Conservation (phyloP, 495 filamentous ascomycete genomes). For the Halenospora varia region DNA sequence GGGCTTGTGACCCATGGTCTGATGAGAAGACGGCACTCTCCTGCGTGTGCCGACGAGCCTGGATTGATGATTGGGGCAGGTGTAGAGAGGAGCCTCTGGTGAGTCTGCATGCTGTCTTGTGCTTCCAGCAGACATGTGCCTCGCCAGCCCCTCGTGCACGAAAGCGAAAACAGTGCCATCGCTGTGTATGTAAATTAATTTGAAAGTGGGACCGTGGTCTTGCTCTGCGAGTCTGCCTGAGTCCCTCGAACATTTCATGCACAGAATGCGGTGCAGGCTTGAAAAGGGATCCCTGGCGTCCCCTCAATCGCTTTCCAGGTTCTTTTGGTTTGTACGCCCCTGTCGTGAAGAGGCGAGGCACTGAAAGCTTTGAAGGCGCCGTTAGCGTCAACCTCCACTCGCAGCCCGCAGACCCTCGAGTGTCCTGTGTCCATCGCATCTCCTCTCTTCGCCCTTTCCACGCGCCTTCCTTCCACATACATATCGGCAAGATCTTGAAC, state of each 20-base stretch:
- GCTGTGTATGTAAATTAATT: background rate
- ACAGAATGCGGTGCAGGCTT: background rate
- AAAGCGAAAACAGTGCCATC: too few relatives aligned
- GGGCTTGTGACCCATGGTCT: slow-evolving; percentile 17
- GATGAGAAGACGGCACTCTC: background rate
- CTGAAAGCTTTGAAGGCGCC: background rate
- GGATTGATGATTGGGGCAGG: too few relatives aligned
- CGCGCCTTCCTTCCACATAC: background rate
- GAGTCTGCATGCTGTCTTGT: background rate
- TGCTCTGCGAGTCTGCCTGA: background rate
- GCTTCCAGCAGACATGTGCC: too few relatives aligned
- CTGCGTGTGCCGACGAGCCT: background rate
- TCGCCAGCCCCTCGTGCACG: too few relatives aligned
- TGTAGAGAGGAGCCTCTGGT: background rate
- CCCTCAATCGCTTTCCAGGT: background rate
- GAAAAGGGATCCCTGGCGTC: background rate
- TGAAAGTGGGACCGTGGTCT: background rate
- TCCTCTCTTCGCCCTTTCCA: background rate
- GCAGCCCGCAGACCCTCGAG: background rate
- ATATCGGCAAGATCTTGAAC: background rate
- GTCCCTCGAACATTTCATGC: background rate
- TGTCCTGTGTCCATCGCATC: background rate
- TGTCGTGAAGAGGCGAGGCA: background rate
- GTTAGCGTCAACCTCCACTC: background rate
- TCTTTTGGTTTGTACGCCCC: background rate